Conservation (phyloP, 1,284 basidiomycete species). For the Ganoderma sinense region DNA sequence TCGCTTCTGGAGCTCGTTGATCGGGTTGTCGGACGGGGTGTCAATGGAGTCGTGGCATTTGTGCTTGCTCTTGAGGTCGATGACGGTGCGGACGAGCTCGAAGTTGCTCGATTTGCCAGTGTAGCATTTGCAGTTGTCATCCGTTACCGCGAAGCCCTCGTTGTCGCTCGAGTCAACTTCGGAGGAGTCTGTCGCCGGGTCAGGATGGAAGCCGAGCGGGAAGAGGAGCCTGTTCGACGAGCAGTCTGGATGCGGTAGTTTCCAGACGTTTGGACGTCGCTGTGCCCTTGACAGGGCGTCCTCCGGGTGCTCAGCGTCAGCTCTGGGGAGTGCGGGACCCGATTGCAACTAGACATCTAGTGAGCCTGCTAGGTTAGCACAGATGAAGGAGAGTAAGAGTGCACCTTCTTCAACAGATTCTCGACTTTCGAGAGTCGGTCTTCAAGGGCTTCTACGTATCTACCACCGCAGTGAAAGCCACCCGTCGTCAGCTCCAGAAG, state of each 20-base stretch:
- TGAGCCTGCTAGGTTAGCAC: no score
- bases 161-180: conserved; percentile 45
- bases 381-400: no score
- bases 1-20: neutral
- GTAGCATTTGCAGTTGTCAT: conserved; percentile 55
- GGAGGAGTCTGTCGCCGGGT: neutral
- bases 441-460: conserved; percentile 1
- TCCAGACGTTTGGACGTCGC: neutral
- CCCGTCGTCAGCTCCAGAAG: neutral
- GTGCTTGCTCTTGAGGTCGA: conserved; percentile 61
- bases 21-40: neutral
- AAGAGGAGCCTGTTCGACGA: neutral
- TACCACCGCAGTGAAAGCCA: neutral
- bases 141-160: conserved; percentile 44
- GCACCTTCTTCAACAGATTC: neutral
- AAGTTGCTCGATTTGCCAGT: conserved; percentile 78
- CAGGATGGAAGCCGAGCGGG: neutral
- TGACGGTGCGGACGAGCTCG: conserved; percentile 69
- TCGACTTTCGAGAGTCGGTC: conserved; percentile 1
- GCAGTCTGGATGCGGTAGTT: neutral
- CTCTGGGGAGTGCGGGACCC: neutral
- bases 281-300: neutral
- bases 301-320: neutral
- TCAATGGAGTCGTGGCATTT: neutral
- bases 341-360: neutral